Evolutionary conservation across 2,329 filamentous ascomycete species (phyloP), one percentile per base, ranked within the genome.

Genomic region (Aureobasidium melanogenum): DNA sequence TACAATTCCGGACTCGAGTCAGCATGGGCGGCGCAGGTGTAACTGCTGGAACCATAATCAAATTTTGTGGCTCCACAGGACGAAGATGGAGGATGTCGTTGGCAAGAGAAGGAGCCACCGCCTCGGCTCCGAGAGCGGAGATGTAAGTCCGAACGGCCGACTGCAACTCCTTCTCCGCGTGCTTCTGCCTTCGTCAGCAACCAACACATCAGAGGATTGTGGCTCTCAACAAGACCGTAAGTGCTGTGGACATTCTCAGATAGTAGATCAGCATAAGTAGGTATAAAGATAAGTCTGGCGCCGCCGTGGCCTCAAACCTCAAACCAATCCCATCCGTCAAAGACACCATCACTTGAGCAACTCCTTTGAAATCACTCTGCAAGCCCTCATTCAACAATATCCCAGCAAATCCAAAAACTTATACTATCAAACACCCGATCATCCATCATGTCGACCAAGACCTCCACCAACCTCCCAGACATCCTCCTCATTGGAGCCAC

Each of bases 401-500:
- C 15, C 32, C 14, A 36, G 32, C 3, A 10, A 10, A 30, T 32
- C 30, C 41, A 26, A 22, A 14, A 19, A 15, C 22, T 2, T 12
- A 14, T 22, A 22, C n/a, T n/a, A n/a, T 17, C 6, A 17, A 17
- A 24, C 5, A 17, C 15, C 4, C 24, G 17, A 38, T 39, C 34
- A 7, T n/a, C 15, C 15, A 41, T 2, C 6, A 41, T 38, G 36
- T 28, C 24, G 24, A 39, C 17, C 10, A 12, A n/a, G 10, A 24
- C 36, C 17, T 24, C 38, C 8, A 56, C 10, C 38, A 24, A 17
- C n/a, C 52, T 56, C n/a, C 39, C 52, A 2, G 22, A 58, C 32
- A 47, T 80, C 63, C 74, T 81, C 62, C 67, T 80, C 60, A 67
- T 80, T 34, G 78, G 78, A 44, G 78, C 72, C 59, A 77, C 71